These are phyloP conservation scores for Ulota crispa DNA, from an alignment of 225 moss, liverwort and hornwort genomes.

Conservation along the genomic window DNA sequence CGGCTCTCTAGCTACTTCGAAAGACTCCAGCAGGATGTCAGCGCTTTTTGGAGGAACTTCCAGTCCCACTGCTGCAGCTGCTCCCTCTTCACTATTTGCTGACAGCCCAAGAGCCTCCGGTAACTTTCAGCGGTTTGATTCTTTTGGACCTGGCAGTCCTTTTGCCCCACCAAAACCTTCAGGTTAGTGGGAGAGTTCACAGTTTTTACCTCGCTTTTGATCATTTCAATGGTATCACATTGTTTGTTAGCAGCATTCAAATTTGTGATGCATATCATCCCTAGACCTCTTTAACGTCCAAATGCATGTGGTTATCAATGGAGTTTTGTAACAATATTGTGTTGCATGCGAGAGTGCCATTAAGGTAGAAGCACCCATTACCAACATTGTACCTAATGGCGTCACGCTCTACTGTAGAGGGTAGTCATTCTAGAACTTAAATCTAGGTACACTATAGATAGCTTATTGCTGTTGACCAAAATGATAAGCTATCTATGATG, in stretches of 20 bases:
- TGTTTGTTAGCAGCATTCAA: background rate
- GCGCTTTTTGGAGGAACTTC: constrained; percentile 62
- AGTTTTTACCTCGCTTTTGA: background rate
- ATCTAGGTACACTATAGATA: too few relatives aligned
- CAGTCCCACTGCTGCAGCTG: constrained; percentile 40
- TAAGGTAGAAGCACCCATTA: too few relatives aligned
- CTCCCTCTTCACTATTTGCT: constrained; percentile 57
- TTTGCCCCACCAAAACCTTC: constrained; percentile 39
- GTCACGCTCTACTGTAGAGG: too few relatives aligned
- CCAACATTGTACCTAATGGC: too few relatives aligned
- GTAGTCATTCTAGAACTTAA: too few relatives aligned
- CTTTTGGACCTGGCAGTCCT: constrained; percentile 52
- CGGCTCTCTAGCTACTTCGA: constrained; percentile 65
- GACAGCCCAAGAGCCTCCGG: constrained; percentile 51
- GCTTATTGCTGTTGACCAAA: too few relatives aligned
- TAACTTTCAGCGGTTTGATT: constrained; percentile 55
- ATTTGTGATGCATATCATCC: background rate
- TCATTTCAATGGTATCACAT: background rate
- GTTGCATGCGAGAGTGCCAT: background rate
- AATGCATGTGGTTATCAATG: background rate
- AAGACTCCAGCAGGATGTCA: constrained; percentile 77
- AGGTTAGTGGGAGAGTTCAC: constrained; percentile 32
- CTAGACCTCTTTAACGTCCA: background rate
- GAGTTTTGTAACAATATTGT: background rate
- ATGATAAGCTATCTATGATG: too few relatives aligned